Conservation (phyloP, 306 rosid species). For the Sicyos baderoa region DNA sequence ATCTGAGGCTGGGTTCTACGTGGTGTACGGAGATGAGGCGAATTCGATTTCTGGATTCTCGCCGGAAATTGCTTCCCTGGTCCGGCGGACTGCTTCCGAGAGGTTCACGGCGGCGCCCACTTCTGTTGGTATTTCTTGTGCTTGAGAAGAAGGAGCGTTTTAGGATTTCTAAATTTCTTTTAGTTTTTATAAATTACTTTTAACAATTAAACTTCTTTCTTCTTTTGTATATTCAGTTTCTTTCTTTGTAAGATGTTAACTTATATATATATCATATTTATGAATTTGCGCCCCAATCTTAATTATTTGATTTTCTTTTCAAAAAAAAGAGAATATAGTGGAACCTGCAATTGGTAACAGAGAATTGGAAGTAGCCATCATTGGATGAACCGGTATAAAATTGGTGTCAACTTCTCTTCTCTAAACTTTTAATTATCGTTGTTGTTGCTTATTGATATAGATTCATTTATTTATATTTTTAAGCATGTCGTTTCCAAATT, state of each 20-base stretch:
- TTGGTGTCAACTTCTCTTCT: too few species aligned
- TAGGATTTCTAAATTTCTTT: neutral
- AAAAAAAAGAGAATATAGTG: too few species aligned
- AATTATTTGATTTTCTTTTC: too few species aligned
- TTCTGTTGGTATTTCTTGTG: slow-evolving; percentile 20
- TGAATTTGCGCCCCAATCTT: too few species aligned
- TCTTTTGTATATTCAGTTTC: neutral
- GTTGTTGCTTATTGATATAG: too few species aligned
- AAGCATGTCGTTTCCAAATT: too few species aligned
- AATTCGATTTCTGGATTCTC: slow-evolving; percentile 7
- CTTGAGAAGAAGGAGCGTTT: neutral
- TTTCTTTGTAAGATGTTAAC: neutral
- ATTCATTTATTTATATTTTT: too few species aligned
- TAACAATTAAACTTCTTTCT: neutral
- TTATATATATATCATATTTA: too few species aligned
- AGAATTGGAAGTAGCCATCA: too few species aligned
- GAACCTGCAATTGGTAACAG: too few species aligned
- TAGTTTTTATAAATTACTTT: neutral
- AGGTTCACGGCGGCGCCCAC: slow-evolving; percentile 15
- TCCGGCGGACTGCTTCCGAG: slow-evolving; percentile 14
- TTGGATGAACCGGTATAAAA: too few species aligned
- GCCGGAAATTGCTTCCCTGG: slow-evolving; percentile 14
- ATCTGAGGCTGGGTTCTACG: neutral
- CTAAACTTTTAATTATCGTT: too few species aligned
- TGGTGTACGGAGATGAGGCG: neutral